Percentiles rank a stretch among this genome's conserved stretches.
Conservation (phyloP, 75 land plant genomes). For the Sequoia sempervirens region DNA sequence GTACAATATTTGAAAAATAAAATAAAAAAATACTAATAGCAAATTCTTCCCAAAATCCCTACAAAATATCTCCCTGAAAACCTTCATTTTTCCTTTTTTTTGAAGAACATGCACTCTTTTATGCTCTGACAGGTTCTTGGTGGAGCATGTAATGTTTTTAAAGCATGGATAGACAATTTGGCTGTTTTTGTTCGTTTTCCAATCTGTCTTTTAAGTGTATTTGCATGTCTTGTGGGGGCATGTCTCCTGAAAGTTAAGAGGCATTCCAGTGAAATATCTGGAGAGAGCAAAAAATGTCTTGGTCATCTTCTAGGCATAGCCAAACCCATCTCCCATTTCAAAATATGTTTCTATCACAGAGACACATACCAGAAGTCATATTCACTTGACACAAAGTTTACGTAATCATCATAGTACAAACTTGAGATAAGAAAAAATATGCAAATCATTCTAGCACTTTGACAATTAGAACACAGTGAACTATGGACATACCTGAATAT, state of each 20-base stretch:
- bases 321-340: too few relatives aligned
- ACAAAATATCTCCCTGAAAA: not conserved
- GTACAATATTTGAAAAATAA: not conserved
- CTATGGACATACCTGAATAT: constrained; percentile 69
- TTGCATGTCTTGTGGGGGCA: not conserved
- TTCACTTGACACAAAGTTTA: not conserved
- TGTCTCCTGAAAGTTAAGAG: not conserved
- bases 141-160: not conserved
- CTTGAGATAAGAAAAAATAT: not conserved
- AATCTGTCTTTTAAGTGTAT: not conserved
- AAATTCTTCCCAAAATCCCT: not conserved
- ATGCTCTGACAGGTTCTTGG: not conserved
- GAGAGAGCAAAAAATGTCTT: not conserved
- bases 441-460: not conserved
- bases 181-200: too few relatives aligned
- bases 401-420: not conserved
- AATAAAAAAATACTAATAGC: too few relatives aligned
- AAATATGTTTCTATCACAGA: too few relatives aligned
- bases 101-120: not conserved
- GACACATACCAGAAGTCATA: not conserved
- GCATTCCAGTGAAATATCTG: not conserved
- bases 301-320: too few relatives aligned
- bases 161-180: not conserved
- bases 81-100: too few relatives aligned
- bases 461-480: not conserved